Conservation (phyloP, 1,284 basidiomycete genomes). For the Violaceomyces palustris region DNA sequence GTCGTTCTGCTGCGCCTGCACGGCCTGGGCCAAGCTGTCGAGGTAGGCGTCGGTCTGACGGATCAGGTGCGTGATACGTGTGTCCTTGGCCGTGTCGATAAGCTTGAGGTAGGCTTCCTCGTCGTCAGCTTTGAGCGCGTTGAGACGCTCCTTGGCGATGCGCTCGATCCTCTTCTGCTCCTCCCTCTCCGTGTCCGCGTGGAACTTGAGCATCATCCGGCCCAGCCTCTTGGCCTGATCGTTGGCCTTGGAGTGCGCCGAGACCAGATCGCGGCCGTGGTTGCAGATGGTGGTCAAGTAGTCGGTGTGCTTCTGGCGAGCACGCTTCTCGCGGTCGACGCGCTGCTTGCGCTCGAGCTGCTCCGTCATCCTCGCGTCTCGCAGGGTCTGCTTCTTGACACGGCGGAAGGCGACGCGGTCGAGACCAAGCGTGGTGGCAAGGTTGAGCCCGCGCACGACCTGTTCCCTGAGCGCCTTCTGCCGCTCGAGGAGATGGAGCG, state of each 20-base stretch:
- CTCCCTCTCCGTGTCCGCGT: constrained; percentile 58
- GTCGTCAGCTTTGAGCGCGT: constrained; percentile 94
- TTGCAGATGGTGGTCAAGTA: constrained; percentile 82
- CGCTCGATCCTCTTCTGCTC: constrained; percentile 74
- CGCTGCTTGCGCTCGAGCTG: constrained; percentile 86
- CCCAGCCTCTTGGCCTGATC: constrained; percentile 55
- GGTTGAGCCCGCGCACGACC: constrained; percentile 79
- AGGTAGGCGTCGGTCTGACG: constrained; percentile 92
- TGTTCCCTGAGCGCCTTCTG: constrained; percentile 80
- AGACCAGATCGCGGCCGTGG: constrained; percentile 72
- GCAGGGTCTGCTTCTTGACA: constrained; percentile 76
- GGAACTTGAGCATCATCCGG: constrained; percentile 56
- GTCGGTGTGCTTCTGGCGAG: constrained; percentile 93
- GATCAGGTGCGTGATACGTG: constrained; percentile 92
- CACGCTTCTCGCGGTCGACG: constrained; percentile 81
- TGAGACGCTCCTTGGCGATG: constrained; percentile 94
- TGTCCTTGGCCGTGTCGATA: constrained; percentile 98
- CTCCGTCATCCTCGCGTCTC: constrained; percentile 87
- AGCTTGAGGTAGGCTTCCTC: constrained; percentile 99
- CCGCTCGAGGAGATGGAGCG: constrained; percentile 81
- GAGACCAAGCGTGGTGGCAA: constrained; percentile 77
- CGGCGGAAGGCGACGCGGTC: constrained; percentile 89
- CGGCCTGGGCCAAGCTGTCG: constrained; percentile 89
- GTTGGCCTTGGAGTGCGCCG: constrained; percentile 61
- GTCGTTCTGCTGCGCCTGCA: constrained; percentile 87